Evolutionary conservation across 306 rosid genomes (phyloP), one percentile per base, ranked within the genome.

Genomic region (Rosa multiflora): DNA sequence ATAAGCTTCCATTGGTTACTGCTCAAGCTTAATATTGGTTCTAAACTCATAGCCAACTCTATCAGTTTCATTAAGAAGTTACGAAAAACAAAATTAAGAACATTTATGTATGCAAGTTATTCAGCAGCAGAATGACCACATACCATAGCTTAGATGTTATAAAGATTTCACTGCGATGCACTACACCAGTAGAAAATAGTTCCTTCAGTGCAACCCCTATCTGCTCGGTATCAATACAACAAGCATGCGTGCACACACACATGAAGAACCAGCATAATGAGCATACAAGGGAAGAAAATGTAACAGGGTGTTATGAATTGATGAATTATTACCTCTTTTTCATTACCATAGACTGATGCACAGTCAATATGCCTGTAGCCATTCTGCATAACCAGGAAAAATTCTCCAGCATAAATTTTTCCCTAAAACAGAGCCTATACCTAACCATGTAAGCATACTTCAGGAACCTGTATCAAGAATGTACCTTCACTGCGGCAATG

Each of bases 351-450:
- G 53, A 85, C 91, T 63, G 80, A 78, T 71, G 92, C 95, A 82
- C 95, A 88, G 80, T 90, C 95, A 72, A 90, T 85, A 79, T 90
- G 95, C 85, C 91, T 85, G 58, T 90, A 90, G 52, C 95, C 92
- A 72, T 85, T 89, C 95, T 88, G 86, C 79, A 76, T 13, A 86
- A 88, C 73, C 56, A 79, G 39, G 29, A 53, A 32, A 42, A 48
- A 40, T 1, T 56, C 7, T 74, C 48, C 21, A 74, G 78, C 69
- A 42, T 74, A 42, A 58, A 5, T 58, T 42, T 23, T 53, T 20
- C 58, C 37, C 37, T 43, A 37, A 39, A 10, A 37, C 67, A 20
- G 15, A 52, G 32, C 64, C 52, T 10, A 32, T 11, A 35, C 10
- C 73, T n/a, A 70, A 59, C 32, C 32, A 59, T 59, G 35, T 23